These are phyloP conservation scores for Rubroboletus satanas DNA, from an alignment of 768 basidiomycete species.

Conservation along the genomic window DNA sequence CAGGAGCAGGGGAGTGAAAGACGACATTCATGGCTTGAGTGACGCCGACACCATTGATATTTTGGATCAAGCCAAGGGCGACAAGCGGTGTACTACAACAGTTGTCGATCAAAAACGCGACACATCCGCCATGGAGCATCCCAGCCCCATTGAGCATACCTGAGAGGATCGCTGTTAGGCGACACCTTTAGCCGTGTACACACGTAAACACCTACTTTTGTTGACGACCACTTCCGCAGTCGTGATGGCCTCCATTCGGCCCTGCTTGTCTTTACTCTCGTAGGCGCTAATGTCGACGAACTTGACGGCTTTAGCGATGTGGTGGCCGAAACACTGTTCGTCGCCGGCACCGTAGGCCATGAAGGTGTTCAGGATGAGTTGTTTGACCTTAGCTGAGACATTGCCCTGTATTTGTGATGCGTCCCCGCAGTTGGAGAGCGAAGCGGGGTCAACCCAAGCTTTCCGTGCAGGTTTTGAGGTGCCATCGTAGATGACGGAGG, in stretches of 20 bases:
- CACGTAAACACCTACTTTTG: constrained; percentile 43
- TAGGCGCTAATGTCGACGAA: constrained; percentile 58
- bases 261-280: constrained; percentile 43
- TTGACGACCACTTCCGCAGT: constrained; percentile 59
- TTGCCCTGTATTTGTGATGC: constrained; percentile 59
- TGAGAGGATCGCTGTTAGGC: constrained; percentile 22
- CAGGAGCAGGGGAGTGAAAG: constrained; percentile 65
- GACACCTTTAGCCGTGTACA: background rate
- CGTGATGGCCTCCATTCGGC: constrained; percentile 56
- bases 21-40: constrained; percentile 67
- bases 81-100: constrained; percentile 68
- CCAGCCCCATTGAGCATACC: constrained; percentile 75
- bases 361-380: constrained; percentile 63
- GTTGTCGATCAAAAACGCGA: constrained; percentile 73
- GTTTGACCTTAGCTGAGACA: constrained; percentile 58
- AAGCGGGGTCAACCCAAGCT: constrained; percentile 63
- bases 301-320: constrained; percentile 55
- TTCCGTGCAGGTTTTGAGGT: constrained; percentile 27
- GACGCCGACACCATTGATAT: constrained; percentile 68
- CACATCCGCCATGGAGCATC: constrained; percentile 72
- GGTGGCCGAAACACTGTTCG: constrained; percentile 57
- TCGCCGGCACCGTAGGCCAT: constrained; percentile 68
- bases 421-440: constrained; percentile 57
- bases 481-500: constrained; percentile 27
- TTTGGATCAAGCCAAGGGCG: constrained; percentile 56